phyloP scores from a whole-genome alignment of 176 grass and related monocot genomes.

The Eremochloa ophiuroides region DNA sequence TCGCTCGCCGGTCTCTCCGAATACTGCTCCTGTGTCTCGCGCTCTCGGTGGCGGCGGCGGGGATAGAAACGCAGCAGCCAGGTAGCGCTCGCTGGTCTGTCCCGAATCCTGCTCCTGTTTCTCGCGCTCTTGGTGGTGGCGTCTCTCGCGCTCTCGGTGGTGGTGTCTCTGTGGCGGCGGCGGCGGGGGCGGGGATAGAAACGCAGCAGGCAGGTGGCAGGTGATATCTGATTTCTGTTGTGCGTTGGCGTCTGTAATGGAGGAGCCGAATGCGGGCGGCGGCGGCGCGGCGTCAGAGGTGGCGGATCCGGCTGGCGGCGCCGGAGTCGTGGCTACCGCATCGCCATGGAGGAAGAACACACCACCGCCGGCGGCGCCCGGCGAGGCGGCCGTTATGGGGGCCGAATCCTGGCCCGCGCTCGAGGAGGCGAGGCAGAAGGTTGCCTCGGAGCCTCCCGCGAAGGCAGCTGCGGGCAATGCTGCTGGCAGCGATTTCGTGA shows the following conservation, averaged over 20 bases:
- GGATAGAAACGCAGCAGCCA: not conserved
- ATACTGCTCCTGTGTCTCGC: not conserved
- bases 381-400: slow-evolving; percentile 52
- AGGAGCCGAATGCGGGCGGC: slow-evolving; percentile 31
- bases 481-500: not conserved
- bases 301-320: slow-evolving; percentile 23
- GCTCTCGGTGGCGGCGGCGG: not conserved
- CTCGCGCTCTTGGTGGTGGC: not conserved
- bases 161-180: no score
- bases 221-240: not conserved
- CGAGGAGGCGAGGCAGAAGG: slow-evolving; percentile 52
- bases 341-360: slow-evolving; percentile 49
- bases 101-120: not conserved
- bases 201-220: not conserved
- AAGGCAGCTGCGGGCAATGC: slow-evolving; percentile 37
- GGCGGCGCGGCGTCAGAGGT: slow-evolving; percentile 2
- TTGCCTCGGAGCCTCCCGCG: not conserved
- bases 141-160: not conserved
- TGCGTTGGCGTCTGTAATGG: slow-evolving; percentile 8
- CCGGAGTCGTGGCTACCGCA: not conserved
- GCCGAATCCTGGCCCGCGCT: slow-evolving; percentile 63
- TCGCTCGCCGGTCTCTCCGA: not conserved
- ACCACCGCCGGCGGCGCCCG: not conserved
- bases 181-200: not conserved
- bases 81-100: not conserved